phyloP scores from a whole-genome alignment of 2,329 filamentous ascomycete genomes.

The Ceratocystis cacaofunesta region DNA sequence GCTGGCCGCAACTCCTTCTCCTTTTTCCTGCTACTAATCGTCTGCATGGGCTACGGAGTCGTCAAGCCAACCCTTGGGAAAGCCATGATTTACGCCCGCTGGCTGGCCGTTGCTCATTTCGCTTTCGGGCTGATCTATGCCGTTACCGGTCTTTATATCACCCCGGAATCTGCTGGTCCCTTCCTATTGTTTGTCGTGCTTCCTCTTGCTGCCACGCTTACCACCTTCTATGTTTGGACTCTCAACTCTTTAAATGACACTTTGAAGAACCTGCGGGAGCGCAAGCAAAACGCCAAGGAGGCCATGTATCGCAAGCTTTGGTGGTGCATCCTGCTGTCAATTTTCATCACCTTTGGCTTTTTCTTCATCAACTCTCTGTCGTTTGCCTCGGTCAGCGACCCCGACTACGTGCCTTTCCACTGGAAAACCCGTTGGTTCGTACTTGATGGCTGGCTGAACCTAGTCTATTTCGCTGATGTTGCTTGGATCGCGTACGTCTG shows the following conservation, averaged over 20 bases:
- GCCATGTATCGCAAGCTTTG: slow-evolving; percentile 96
- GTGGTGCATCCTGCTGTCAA: slow-evolving; percentile 90
- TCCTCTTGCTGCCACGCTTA: slow-evolving; percentile 78
- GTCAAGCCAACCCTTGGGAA: slow-evolving; percentile 85
- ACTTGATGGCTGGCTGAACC: slow-evolving; percentile 89
- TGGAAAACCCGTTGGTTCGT: slow-evolving; percentile 98
- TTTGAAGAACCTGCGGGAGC: slow-evolving; percentile 87
- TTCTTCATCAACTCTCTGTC: slow-evolving; percentile 98
- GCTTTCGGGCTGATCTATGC: slow-evolving; percentile 89
- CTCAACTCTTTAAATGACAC: slow-evolving; percentile 88
- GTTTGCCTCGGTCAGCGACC: slow-evolving; percentile 70
- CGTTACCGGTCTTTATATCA: slow-evolving; percentile 74
- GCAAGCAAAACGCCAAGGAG: slow-evolving; percentile 87
- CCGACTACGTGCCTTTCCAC: slow-evolving; percentile 86
- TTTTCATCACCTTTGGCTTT: slow-evolving; percentile 91
- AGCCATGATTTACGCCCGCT: slow-evolving; percentile 87
- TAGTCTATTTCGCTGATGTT: slow-evolving; percentile 91
- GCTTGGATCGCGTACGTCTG: slow-evolving; percentile 89
- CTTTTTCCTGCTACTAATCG: slow-evolving; percentile 92
- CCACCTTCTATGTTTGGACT: slow-evolving; percentile 97
- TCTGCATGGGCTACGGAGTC: slow-evolving; percentile 98
- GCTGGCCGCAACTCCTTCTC: slow-evolving; percentile 93
- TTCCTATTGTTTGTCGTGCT: slow-evolving; percentile 87
- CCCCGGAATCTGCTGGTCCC: slow-evolving; percentile 73
- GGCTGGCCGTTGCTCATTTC: slow-evolving; percentile 83